Percentiles rank a stretch among this genome's conserved stretches.
These are phyloP conservation scores for Tulasnella calospora DNA, from an alignment of 768 basidiomycete genomes.

Conservation along the genomic window DNA sequence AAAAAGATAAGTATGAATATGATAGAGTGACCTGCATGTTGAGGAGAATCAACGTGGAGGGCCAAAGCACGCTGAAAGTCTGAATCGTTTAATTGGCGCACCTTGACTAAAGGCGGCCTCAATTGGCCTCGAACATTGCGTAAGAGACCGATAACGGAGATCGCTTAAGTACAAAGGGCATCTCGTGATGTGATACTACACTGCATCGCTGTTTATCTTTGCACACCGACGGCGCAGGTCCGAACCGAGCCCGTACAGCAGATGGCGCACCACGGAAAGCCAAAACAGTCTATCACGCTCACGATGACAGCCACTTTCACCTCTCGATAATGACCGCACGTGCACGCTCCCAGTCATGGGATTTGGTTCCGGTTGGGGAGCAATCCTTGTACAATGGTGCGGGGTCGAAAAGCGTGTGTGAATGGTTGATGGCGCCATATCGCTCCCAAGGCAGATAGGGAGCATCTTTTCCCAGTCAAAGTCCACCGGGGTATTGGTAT, in stretches of 20 bases:
- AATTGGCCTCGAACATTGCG: neutral
- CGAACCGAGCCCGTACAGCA: constrained; percentile 9
- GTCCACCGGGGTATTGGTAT: neutral
- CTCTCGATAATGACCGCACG: neutral
- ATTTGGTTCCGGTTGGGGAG: neutral
- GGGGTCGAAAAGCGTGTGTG: constrained; percentile 9
- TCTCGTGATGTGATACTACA: neutral
- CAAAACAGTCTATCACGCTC: neutral
- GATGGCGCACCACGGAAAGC: neutral
- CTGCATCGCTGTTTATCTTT: neutral
- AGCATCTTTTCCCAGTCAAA: neutral
- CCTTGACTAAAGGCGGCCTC: neutral
- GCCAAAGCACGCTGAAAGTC: neutral
- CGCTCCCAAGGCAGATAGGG: neutral
- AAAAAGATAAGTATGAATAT: neutral
- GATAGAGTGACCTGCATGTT: neutral
- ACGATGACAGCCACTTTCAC: neutral
- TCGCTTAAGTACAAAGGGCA: neutral
- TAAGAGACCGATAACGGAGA: neutral
- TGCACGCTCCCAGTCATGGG: neutral
- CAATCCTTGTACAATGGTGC: neutral
- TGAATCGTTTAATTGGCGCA: neutral
- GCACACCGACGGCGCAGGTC: constrained; percentile 1
- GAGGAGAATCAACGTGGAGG: neutral
- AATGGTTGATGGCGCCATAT: neutral